Conservation (phyloP, 768 basidiomycete genomes). For the Naganishia onofrii region DNA sequence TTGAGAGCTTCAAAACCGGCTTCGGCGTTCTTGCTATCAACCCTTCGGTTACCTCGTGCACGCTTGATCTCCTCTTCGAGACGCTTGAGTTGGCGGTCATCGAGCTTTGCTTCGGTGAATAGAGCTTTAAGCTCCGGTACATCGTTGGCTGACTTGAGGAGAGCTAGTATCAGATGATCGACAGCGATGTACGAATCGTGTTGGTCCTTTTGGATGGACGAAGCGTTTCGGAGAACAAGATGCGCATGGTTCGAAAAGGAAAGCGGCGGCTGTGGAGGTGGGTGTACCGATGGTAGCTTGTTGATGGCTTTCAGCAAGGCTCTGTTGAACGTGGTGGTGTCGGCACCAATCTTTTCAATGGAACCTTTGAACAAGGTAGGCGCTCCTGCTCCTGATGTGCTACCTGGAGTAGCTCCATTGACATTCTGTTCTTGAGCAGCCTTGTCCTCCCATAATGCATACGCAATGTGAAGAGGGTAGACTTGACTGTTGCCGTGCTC, state of each 20-base stretch:
- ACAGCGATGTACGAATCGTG: constrained; percentile 89
- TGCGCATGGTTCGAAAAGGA: constrained; percentile 61
- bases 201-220: constrained; percentile 67
- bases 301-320: constrained; percentile 73
- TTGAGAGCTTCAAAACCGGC: constrained; percentile 87
- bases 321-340: constrained; percentile 71
- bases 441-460: constrained; percentile 71
- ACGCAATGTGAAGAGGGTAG: constrained; percentile 77
- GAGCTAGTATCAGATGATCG: constrained; percentile 83
- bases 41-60: constrained; percentile 71
- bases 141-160: constrained; percentile 67
- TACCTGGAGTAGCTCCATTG: constrained; percentile 32
- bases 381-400: constrained; percentile 51
- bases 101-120: constrained; percentile 72
- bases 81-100: constrained; percentile 34
- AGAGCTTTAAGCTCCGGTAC: constrained; percentile 58
- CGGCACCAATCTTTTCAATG: constrained; percentile 78
- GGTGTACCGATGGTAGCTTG: constrained; percentile 75
- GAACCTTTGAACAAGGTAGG: constrained; percentile 72
- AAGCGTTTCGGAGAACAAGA: constrained; percentile 72
- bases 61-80: constrained; percentile 49
- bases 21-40: constrained; percentile 83
- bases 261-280: constrained; percentile 74
- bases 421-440: constrained; percentile 21
- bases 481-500: constrained; percentile 65